Percentiles rank a stretch among this genome's conserved stretches.
phyloP scores from a whole-genome alignment of 2,329 filamentous ascomycete species.

The Didymella glomerata region DNA sequence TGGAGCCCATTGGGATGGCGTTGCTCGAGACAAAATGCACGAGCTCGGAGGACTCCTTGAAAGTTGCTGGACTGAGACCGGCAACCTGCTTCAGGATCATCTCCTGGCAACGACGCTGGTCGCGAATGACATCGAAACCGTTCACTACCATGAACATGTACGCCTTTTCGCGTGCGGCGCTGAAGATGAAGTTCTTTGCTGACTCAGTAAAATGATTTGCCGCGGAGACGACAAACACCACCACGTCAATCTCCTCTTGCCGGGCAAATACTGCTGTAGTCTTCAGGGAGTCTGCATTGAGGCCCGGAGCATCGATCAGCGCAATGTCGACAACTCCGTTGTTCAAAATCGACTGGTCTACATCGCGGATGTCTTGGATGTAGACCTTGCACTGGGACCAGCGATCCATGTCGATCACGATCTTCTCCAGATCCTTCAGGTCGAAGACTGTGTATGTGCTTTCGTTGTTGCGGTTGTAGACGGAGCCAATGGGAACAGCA shows the following conservation, averaged over 20 bases:
- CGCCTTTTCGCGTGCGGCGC: constrained; percentile 93
- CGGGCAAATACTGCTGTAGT: constrained; percentile 96
- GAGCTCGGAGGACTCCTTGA: constrained; percentile 89
- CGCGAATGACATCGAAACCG: constrained; percentile 91
- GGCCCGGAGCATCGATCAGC: constrained; percentile 91
- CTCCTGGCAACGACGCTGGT: constrained; percentile 89
- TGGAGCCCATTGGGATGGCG: constrained; percentile 75
- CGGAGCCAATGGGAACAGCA: constrained; percentile 81
- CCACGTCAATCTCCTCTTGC: constrained; percentile 98
- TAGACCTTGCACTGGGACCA: constrained; percentile 98
- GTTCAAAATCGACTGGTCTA: constrained; percentile 93
- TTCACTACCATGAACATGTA: constrained; percentile 99
- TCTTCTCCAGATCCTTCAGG: constrained; percentile 80
- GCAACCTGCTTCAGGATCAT: constrained; percentile 91
- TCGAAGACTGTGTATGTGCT: constrained; percentile 90
- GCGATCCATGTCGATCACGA: constrained; percentile 86
- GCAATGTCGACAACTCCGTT: constrained; percentile 98
- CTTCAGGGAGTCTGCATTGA: constrained; percentile 96
- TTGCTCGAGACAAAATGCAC: constrained; percentile 99
- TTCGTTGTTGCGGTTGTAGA: constrained; percentile 90
- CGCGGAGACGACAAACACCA: constrained; percentile 97
- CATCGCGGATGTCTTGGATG: constrained; percentile 84
- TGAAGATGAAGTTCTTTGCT: constrained; percentile 97
- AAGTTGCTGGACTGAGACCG: constrained; percentile 87
- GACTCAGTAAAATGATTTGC: constrained; percentile 98